Evolutionary conservation across 306 rosid genomes (phyloP).

Genomic region (Acacia crassicarpa): DNA sequence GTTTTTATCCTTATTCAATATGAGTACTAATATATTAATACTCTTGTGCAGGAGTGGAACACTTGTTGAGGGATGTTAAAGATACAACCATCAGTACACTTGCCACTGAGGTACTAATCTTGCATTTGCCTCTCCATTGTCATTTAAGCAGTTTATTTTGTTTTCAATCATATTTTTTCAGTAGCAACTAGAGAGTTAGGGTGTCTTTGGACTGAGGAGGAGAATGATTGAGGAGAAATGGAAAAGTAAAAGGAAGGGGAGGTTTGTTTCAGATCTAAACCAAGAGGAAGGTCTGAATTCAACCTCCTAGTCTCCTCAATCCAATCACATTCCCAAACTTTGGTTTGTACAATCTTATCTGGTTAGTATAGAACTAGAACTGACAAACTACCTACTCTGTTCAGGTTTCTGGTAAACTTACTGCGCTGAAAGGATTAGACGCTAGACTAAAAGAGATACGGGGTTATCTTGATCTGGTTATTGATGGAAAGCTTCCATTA

Average conservation of each 20-base stretch:
- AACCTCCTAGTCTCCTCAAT: background rate
- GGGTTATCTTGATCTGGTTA: slow-evolving; percentile 79
- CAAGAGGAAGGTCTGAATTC: background rate
- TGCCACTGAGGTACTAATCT: slow-evolving; percentile 55
- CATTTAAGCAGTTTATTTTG: background rate
- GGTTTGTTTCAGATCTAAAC: background rate
- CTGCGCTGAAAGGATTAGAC: slow-evolving; percentile 90
- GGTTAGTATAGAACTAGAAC: background rate
- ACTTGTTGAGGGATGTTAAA: slow-evolving; percentile 70
- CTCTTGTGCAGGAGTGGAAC: slow-evolving; percentile 58
- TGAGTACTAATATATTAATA: background rate
- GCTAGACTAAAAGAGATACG: slow-evolving; percentile 75
- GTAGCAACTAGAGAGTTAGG: background rate
- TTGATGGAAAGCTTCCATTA: slow-evolving; percentile 75
- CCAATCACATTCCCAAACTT: background rate
- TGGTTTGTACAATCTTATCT: background rate
- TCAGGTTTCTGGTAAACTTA: slow-evolving; percentile 83
- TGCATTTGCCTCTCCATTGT: background rate
- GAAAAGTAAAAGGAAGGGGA: background rate
- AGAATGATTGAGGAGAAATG: background rate
- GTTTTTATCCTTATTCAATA: background rate
- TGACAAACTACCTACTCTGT: slow-evolving; percentile 6
- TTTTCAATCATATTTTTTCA: background rate
- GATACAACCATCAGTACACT: slow-evolving; percentile 72
- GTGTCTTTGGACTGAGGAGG: background rate